Base-by-base conservation (phyloP, 2,329 filamentous ascomycete genomes). In the Hypoxylon sp. region DNA sequence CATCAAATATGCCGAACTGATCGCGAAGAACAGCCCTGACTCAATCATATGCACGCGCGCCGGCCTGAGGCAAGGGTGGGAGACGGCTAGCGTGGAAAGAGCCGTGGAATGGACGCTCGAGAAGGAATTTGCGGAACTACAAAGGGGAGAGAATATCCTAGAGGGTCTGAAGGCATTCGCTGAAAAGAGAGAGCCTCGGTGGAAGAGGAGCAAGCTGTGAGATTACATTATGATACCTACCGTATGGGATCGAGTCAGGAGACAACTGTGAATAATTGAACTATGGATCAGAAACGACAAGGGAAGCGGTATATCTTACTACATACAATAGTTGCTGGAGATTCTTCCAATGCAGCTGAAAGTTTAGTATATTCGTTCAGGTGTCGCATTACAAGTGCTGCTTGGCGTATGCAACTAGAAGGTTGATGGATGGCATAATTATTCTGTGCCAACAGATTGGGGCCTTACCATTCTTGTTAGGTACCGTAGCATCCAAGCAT, bases 1-100 rank as follows among this genome's bases (percentile, higher is more conserved):
- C 1, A 84, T 91, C 36, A 91, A 95, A 79, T 86, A 96, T 25
- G 93, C 89, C 41, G 91, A 95, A 74, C 86, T 69, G 28, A 74
- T 74, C 43, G 73, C 72, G 46, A 65, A 61, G 60, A 74, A 74
- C 41, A 74, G 73, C 57, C 73, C 73, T 5, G 73, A 75, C 28
- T 72, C 73, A 6, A 74, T 75, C 49, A 70, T 75, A 41, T 74
- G 72, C 65, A 74, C 73, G 11, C 69, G 73, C 32, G 73, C 73
- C 14, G 73, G 70, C 2, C 51, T 75, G 13, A 60, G 73, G 25
- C 72, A 75, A 45, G 72, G 72, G 13, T 74, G 73, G 74, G 73
- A 75, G 69, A 74, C 70, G 50, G 73, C 72, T n/a, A 74, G 71
- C 46, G 74, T 74, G 25, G 73, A 75, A 46, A 60, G 73, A 21